These are phyloP conservation scores for Penicillium sp. DNA, from an alignment of 2,329 filamentous ascomycete genomes.

Conservation along the genomic window DNA sequence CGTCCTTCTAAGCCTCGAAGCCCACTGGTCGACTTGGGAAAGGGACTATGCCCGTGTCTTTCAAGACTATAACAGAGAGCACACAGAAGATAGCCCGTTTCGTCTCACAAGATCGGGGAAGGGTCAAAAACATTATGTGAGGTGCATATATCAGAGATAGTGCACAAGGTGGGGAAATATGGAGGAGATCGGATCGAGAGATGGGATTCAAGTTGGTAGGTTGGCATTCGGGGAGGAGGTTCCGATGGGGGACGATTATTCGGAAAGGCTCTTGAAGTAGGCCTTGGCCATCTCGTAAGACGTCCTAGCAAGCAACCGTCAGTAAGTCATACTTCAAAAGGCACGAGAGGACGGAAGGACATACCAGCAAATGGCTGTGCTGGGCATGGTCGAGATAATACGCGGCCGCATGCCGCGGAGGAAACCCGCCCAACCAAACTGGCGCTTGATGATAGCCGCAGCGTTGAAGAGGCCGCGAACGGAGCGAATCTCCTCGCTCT, in stretches of 20 bases:
- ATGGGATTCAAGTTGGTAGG: conserved; percentile 11
- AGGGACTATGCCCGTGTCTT: conserved; percentile 15
- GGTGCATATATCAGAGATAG: conserved; percentile 14
- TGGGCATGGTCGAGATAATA: conserved; percentile 95
- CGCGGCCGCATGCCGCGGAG: conserved; percentile 90
- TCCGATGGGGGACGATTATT: conserved; percentile 18
- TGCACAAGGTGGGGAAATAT: conserved; percentile 7
- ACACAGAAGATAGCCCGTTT: conserved; percentile 16
- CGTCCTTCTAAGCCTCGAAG: conserved; percentile 13
- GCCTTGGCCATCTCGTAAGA: conserved; percentile 70
- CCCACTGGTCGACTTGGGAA: neutral
- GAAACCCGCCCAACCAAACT: conserved; percentile 84
- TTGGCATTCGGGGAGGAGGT: neutral
- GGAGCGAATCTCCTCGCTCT: conserved; percentile 77
- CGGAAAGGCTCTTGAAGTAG: conserved; percentile 58
- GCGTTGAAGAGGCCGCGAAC: conserved; percentile 81
- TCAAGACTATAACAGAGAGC: conserved; percentile 1
- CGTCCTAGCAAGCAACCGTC: conserved; percentile 47
- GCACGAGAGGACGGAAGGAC: conserved; percentile 31
- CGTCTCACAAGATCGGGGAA: conserved; percentile 13
- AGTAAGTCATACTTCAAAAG: neutral
- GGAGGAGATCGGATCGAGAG: conserved; percentile 6
- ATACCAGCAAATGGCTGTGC: conserved; percentile 98
- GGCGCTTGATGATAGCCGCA: conserved; percentile 75
- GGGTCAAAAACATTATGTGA: conserved; percentile 7